phyloP scores from a whole-genome alignment of 1,284 basidiomycete species.

The Puccinia coronata region DNA sequence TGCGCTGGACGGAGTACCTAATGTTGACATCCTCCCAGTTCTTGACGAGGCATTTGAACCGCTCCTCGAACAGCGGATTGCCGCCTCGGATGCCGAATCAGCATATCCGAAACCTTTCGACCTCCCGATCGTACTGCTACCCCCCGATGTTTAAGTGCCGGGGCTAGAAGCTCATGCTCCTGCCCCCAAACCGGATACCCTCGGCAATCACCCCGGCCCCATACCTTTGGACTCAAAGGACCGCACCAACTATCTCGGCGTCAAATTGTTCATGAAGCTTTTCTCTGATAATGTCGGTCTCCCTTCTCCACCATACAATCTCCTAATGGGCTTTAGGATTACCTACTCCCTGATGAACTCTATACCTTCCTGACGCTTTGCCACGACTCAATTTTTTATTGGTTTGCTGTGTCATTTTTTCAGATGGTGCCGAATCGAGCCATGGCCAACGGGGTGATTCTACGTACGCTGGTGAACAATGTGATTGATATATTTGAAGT shows the following conservation, averaged over 20 bases:
- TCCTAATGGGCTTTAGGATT: neutral
- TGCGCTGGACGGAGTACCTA: slow-evolving; percentile 61
- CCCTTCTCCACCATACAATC: neutral
- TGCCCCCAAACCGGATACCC: slow-evolving; percentile 66
- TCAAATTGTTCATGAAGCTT: slow-evolving; percentile 62
- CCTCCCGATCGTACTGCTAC: slow-evolving; percentile 76
- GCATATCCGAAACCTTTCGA: slow-evolving; percentile 65
- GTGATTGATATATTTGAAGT: slow-evolving; percentile 89
- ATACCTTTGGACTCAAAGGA: slow-evolving; percentile 56
- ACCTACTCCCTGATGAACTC: slow-evolving; percentile 44
- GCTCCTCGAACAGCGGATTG: slow-evolving; percentile 64
- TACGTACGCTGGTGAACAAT: slow-evolving; percentile 77
- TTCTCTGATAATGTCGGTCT: slow-evolving; percentile 75
- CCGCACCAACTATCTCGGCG: slow-evolving; percentile 43
- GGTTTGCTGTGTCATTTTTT: neutral
- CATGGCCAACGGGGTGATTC: slow-evolving; percentile 74
- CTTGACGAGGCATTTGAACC: slow-evolving; percentile 66
- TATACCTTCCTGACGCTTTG: neutral
- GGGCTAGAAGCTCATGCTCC: slow-evolving; percentile 65
- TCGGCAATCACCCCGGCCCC: slow-evolving; percentile 75
- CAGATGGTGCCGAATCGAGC: slow-evolving; percentile 75
- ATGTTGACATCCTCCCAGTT: slow-evolving; percentile 65
- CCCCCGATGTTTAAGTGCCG: slow-evolving; percentile 79
- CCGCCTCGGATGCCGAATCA: slow-evolving; percentile 62
- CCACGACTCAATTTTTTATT: neutral